phyloP scores from a whole-genome alignment of 768 basidiomycete species.

The Cystofilobasidium macerans region DNA sequence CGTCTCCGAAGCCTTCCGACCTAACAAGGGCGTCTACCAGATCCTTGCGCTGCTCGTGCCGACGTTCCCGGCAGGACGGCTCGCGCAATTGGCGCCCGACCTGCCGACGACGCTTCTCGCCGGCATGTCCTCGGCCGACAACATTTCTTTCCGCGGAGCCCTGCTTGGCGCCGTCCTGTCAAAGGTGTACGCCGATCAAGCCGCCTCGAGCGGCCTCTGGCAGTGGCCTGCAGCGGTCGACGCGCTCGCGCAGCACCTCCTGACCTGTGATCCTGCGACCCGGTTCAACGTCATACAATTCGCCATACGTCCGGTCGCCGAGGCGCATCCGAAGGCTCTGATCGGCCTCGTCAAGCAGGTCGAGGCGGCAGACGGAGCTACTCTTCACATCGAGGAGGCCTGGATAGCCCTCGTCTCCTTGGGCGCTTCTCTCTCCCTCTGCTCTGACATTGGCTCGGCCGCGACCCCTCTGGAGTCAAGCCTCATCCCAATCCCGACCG shows the following conservation, averaged over 20 bases:
- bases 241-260: background rate
- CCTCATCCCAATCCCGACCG: background rate
- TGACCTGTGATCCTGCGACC: background rate
- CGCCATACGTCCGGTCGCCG: conserved; percentile 2
- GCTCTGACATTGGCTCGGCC: background rate
- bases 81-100: background rate
- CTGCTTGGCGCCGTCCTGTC: background rate
- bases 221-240: background rate
- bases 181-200: background rate
- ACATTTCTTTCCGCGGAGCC: background rate
- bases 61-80: background rate
- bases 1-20: background rate
- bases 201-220: background rate
- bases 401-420: conserved; percentile 14
- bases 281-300: conserved; percentile 10
- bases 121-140: background rate
- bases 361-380: background rate
- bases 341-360: background rate
- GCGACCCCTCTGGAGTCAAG: background rate
- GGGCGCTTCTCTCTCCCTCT: background rate
- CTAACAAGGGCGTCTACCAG: background rate
- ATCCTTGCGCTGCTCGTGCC: background rate
- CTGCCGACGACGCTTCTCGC: background rate
- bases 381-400: background rate
- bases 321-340: background rate